Evolutionary conservation across 2,329 filamentous ascomycete genomes (phyloP), one percentile per base, ranked within the genome.

Genomic region (Fusarium sp.): DNA sequence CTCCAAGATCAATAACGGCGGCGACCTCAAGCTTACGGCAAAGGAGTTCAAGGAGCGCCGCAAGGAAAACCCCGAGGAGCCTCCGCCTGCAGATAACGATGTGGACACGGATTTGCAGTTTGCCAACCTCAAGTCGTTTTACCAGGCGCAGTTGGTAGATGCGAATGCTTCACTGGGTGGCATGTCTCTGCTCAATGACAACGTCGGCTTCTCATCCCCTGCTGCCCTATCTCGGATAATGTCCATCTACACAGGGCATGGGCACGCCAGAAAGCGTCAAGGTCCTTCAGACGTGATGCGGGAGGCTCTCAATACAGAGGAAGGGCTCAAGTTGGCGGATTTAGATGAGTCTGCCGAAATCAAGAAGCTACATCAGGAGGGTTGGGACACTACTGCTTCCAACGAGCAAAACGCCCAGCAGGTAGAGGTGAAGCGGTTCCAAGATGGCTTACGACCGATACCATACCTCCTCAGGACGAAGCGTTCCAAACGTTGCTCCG

Each of bases 401-500:
- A 72, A 78, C 17, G 82, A 86, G 22, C 89, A 90, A 73, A 83
- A 84, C 79, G 57, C 82, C 15, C 89, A 90, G 71, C 89, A 90
- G 71, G 71, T 85, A 79, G 87, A 83, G 83, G 90, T 85, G 63
- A 84, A 89, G 3, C 90, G 89, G 8, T 95, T 97, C 80, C 84
- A 90, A 2, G 89, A 92, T 63, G 90, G 96, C 22, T 89, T 98
- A 6, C 92, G 94, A 32, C 97, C 97, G 0, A 89, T 95, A 15
- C 92, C 95, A 0, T 93, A 94, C 17, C 89, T 97, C 3, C 90
- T 99, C 15, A 92, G 95, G 66, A 97, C 96, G 0, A 98, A 98
- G 81, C 93, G 96, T 40, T 95, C 95, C 22, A 98, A 98, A 85
- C 94, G 97, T 54, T 99, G 97, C 83, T 93, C 94, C 60, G 90